phyloP scores from a whole-genome alignment of 2,329 filamentous ascomycete genomes.

The Pleomassaria siparia region DNA sequence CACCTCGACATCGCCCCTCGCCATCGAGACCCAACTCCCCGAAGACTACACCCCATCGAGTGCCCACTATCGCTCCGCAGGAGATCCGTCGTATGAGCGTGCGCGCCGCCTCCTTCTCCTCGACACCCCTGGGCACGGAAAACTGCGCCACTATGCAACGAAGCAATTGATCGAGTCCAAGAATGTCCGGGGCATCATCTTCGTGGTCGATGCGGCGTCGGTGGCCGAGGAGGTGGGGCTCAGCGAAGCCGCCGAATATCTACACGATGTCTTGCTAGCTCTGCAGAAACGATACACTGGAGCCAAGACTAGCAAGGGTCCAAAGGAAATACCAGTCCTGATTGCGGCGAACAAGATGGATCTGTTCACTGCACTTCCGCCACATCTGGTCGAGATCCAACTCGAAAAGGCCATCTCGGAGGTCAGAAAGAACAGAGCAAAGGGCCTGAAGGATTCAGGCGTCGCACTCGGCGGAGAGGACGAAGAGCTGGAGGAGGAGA shows the following conservation, averaged over 20 bases:
- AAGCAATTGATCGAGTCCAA: constrained; percentile 50
- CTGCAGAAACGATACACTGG: constrained; percentile 72
- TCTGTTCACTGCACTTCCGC: constrained; percentile 87
- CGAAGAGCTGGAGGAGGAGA: constrained; percentile 64
- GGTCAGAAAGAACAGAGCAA: constrained; percentile 72
- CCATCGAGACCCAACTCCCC: constrained; percentile 61
- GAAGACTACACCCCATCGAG: constrained; percentile 59
- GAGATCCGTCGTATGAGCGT: constrained; percentile 60
- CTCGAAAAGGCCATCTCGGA: constrained; percentile 81
- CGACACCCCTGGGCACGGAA: constrained; percentile 95
- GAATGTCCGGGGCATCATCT: constrained; percentile 71
- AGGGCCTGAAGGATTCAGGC: constrained; percentile 79
- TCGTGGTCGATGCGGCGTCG: constrained; percentile 79
- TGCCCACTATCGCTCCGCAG: constrained; percentile 64
- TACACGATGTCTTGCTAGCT: constrained; percentile 83
- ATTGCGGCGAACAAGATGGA: constrained; percentile 95
- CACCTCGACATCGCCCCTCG: constrained; percentile 44
- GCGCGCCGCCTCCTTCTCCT: constrained; percentile 71
- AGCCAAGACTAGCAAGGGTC: constrained; percentile 58
- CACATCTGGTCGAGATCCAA: constrained; percentile 69
- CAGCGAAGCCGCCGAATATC: constrained; percentile 74
- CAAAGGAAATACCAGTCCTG: constrained; percentile 69
- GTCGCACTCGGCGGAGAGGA: constrained; percentile 66
- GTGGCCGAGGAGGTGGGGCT: constrained; percentile 53
- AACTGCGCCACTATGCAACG: constrained; percentile 75